A percentile compares a stretch with the other conserved stretches of the same genome.
Evolutionary conservation across 1,139 yeast species (phyloP).

Genomic region (Geotrichum aggregatum): DNA sequence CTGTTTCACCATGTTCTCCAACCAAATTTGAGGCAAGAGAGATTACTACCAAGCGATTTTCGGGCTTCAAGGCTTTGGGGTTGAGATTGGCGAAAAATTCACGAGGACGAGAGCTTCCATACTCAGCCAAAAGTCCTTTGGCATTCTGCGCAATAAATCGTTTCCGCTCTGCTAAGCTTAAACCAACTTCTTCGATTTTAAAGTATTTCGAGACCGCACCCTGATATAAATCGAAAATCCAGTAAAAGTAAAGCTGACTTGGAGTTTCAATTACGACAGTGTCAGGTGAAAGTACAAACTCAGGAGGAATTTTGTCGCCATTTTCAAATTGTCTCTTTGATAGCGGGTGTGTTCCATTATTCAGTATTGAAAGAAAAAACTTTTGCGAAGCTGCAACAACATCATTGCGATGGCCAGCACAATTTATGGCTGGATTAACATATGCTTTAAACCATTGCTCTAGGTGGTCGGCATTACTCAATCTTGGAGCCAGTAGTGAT

Average conservation of each 20-base stretch:
- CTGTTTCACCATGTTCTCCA: constrained; percentile 4
- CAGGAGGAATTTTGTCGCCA: background rate
- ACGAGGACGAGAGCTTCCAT: constrained; percentile 6
- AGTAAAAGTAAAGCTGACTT: constrained; percentile 12
- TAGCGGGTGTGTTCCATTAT: constrained; percentile 21
- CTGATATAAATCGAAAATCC: constrained; percentile 6
- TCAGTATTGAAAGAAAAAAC: constrained; percentile 43
- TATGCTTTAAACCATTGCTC: constrained; percentile 52
- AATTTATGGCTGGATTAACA: constrained; percentile 54
- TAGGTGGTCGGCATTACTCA: constrained; percentile 43
- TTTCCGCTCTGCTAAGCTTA: constrained; percentile 32
- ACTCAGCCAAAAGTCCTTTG: constrained; percentile 35
- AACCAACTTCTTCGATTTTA: constrained; percentile 16
- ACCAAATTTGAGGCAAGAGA: constrained; percentile 15
- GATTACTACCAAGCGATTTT: constrained; percentile 12
- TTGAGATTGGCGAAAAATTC: constrained; percentile 15
- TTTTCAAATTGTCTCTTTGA: constrained; percentile 23
- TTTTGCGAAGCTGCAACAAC: constrained; percentile 45
- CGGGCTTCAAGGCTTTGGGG: constrained; percentile 10
- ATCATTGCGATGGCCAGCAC: constrained; percentile 48
- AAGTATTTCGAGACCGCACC: constrained; percentile 10
- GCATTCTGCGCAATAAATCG: constrained; percentile 51
- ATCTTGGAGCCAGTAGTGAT: constrained; percentile 40
- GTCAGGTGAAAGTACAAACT: background rate
- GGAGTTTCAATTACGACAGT: constrained; percentile 10